A percentile compares a stretch with the other conserved stretches of the same genome.
Evolutionary conservation across 331 rosid species (phyloP).

Genomic region (Erythrophleum ivorense): DNA sequence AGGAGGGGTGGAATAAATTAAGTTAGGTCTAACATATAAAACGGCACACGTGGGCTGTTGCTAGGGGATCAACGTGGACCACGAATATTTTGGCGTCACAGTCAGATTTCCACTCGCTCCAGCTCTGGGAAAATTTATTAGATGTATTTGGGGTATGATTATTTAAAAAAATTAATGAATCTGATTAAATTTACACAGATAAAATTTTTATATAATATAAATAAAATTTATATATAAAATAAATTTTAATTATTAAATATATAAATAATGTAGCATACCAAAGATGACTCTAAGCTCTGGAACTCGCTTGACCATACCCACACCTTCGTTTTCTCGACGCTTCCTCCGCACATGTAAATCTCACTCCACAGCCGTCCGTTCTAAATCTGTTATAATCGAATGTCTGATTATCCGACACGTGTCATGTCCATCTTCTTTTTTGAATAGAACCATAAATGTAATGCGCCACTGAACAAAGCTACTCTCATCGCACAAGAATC

Average conservation of each 20-base stretch:
- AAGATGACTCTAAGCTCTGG: no score
- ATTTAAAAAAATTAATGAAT: no score
- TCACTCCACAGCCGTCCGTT: slow-evolving; percentile 42
- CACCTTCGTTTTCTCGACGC: not conserved
- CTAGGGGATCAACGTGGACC: slow-evolving; percentile 3
- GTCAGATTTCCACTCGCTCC: not conserved
- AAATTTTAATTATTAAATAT: no score
- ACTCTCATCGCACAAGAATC: not conserved
- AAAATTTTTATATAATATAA: no score
- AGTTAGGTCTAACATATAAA: not conserved
- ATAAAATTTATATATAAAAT: no score
- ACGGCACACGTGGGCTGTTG: not conserved
- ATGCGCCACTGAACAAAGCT: not conserved
- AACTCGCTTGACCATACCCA: not conserved
- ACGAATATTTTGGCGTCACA: not conserved
- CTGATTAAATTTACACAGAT: no score
- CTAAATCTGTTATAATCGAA: slow-evolving; percentile 30
- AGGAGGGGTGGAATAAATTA: not conserved
- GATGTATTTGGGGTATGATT: no score
- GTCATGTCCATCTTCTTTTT: not conserved
- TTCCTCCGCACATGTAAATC: not conserved
- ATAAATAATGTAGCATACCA: no score
- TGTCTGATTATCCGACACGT: slow-evolving; percentile 39
- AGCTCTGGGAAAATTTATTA: no score
- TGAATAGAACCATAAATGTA: not conserved